Evolutionary conservation across 2,329 filamentous ascomycete species (phyloP).

Genomic region (Helotiales sp.): DNA sequence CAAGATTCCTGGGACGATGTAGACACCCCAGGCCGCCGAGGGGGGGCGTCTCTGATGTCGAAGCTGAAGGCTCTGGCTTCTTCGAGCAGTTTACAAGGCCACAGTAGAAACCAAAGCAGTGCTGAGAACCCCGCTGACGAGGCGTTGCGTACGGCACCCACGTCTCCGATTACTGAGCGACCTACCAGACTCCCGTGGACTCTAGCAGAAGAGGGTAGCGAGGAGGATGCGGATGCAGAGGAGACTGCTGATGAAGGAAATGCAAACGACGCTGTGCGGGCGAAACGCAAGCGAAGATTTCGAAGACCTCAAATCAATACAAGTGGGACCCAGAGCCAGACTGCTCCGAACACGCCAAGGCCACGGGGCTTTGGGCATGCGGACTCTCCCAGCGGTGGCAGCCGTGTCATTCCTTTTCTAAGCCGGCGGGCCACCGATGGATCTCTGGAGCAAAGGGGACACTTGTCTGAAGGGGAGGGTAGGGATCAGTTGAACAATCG

Average conservation of each 20-base stretch:
- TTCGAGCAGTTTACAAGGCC: slow-evolving; percentile 42
- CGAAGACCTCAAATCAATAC: slow-evolving; percentile 55
- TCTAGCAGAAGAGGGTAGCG: slow-evolving; percentile 60
- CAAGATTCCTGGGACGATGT: slow-evolving; percentile 66
- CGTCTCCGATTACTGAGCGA: slow-evolving; percentile 49
- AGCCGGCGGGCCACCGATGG: slow-evolving; percentile 65
- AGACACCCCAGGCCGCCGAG: slow-evolving; percentile 58
- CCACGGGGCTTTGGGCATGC: slow-evolving; percentile 29
- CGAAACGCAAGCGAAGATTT: slow-evolving; percentile 65
- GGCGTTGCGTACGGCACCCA: slow-evolving; percentile 41
- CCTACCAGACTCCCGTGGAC: slow-evolving; percentile 53
- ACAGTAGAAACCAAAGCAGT: slow-evolving; percentile 45
- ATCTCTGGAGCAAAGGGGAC: slow-evolving; percentile 56
- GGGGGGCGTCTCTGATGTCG: slow-evolving; percentile 71
- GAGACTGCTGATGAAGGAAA: slow-evolving; percentile 80
- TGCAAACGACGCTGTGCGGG: slow-evolving; percentile 45
- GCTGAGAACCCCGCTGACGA: slow-evolving; percentile 35
- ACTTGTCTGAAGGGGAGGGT: slow-evolving; percentile 74
- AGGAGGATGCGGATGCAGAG: slow-evolving; percentile 79
- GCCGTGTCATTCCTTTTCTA: slow-evolving; percentile 48
- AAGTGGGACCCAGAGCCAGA: slow-evolving; percentile 58
- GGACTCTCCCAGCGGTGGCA: slow-evolving; percentile 30
- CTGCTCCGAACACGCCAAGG: slow-evolving; percentile 60
- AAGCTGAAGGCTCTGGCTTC: slow-evolving; percentile 74
- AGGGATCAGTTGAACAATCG: slow-evolving; percentile 59